Evolutionary conservation across 192 early-diverging fungal species (phyloP), one percentile per base, ranked within the genome.

Genomic region (Backusella parvicylindrica): DNA sequence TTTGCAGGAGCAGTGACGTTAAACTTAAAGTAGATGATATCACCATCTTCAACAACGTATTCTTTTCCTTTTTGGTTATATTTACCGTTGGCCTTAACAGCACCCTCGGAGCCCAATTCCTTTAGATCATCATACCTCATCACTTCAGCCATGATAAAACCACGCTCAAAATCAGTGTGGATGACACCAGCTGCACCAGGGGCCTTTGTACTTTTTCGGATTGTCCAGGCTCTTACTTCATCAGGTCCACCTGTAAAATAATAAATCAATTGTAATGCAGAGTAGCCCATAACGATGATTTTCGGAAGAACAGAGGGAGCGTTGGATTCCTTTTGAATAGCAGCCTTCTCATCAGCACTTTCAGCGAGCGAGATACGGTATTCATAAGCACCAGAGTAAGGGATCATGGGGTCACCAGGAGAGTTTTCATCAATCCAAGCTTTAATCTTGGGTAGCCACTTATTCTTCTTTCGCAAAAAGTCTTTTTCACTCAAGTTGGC

Each of bases 81-180:
- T 86, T 95, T 95, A 49, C 97, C 97, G 9, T 87, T 89, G 36
- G 91, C 91, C 88, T 97, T 98, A 50, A 99, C 96, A 36, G 93
- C 93, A 56, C 84, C 81, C 80, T 98, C 96, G 16, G 84, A 82
- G 13, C 93, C 94, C 1, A 90, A 81, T 75, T 92, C 92, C 82
- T 92, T 89, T 53, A 98, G 77, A 71, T 99, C 98, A 0, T 92
- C 91, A 73, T 89, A 98, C 73, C 85, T 86, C 92, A 95, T 95
- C 18, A 95, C 89, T 84, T 98, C 97, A 38, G 93, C 96, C 91
- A 95, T 93, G 82, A 98, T 96, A 67, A 98, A 97, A 65, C 91
- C 94, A 77, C 90, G 86, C 65, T 94, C 91, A 72, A 95, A 90
- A 74, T 93, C 91, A 35, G 89, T 87, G 79, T 99, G 96, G 82